Base-by-base conservation (phyloP, 805 yeast species). In the Nematodospora valgi region DNA sequence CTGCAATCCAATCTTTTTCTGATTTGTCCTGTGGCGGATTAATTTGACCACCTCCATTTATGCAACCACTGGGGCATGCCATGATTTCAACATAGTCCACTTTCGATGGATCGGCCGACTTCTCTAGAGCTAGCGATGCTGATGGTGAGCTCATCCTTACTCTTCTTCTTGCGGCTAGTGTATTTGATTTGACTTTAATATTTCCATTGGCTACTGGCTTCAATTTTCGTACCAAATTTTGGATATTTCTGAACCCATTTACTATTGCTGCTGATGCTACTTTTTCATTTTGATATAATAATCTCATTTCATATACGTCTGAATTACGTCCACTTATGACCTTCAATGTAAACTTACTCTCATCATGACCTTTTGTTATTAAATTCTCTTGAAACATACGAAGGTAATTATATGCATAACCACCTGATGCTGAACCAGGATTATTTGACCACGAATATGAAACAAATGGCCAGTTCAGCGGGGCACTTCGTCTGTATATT, bases 11-110 rank as follows among this genome's bases (percentile, higher is more conserved):
- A 12, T 58, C 67, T 53, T 78, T 64, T 45, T 54, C 62, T 32
- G 40, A 20, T 0, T 46, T 46, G 4, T 54, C 70, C 1, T 48
- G 44, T 0, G 78, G 76, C 4, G 68, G 68, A 4, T 76, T 70
- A 13, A 87, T 73, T 49, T 88, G 89, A 0, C 98, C 98, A 15
- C 98, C 98, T 8, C 98, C 98, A 51, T 91, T 93, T 38, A 89
- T 85, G 52, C 98, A 93, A 1, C 98, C 98, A 19, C 86, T 88
- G 5, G 98, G 98, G 57, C 98, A 93, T 1, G 98, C 98, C 96
- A 88, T 91, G 29, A 93, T 83, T 51, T 93, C 98, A 5, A 91
- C 85, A 47, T 83, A 86, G 43, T 86, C 93, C 47, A 85, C 80
- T 26, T 64, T 68, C 21, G 74, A 58, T 1, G 91, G 83, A 40